Evolutionary conservation across 495 filamentous ascomycete species (phyloP), one percentile per base, ranked within the genome.

Genomic region (Melanomma pulvis-pyrius): DNA sequence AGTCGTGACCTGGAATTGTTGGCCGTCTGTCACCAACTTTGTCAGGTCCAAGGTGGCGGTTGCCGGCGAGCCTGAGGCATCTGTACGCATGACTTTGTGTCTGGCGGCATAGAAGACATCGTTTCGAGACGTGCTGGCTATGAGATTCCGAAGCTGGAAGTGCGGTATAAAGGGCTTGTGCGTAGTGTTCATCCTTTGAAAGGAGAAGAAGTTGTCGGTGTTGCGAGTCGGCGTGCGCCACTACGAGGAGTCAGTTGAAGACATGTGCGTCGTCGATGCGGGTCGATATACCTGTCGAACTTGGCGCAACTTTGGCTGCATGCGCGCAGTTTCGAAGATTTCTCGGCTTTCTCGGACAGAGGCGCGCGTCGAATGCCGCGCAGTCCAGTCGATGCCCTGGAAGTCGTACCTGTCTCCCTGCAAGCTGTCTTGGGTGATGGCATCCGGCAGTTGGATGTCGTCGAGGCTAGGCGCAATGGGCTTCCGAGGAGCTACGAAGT

Each of bases 101-200:
- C 81, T 79, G 26, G 82, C 81, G 26, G 91, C 86, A 74, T 96
- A 97, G 75, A 89, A 92, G 41, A 90, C 78, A 51, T 91, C 87
- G 51, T 89, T 89, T 46, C 88, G 87, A 11, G 89, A 89, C 19
- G 86, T 84, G 52, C 87, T 84, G 1, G 87, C 87, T 62, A 98
- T 81, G 1, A 94, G 77, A 73, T 96, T 93, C 51, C 93, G 90
- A 17, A 97, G 84, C 71, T 98, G 93, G 70, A 96, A 97, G 75
- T 97, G 93, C 36, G 89, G 80, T 25, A 93, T 78, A 28, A 83
- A 82, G 21, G 90, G 83, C 46, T 85, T 82, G 28, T 84, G 82
- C 36, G 79, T 76, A 2, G 89, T 85, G 61, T 89, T 83, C 85
- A 92, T 92, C 28, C 84, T 81, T 21, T 84, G 84, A 66, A 89